A percentile compares a stretch with the other conserved stretches of the same genome.
Conservation (phyloP, 2,329 filamentous ascomycete genomes). For the Claviceps pazoutovae region DNA sequence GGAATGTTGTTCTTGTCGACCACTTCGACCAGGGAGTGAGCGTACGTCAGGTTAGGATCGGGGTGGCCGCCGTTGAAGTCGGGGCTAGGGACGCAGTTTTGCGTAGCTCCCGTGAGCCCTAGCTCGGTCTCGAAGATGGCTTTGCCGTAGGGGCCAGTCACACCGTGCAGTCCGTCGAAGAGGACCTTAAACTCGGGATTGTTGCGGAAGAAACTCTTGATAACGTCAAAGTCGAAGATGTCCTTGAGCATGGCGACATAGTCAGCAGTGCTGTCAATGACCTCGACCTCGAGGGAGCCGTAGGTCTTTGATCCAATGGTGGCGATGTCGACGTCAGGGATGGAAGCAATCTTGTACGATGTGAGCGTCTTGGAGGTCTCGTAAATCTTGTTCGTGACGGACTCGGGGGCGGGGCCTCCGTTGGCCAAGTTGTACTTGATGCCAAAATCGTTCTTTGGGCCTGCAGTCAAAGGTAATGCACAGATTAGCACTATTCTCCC, state of each 20-base stretch:
- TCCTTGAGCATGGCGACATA: slow-evolving; percentile 94
- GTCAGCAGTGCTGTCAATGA: slow-evolving; percentile 84
- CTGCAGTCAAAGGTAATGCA: slow-evolving; percentile 27
- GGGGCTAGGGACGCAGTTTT: slow-evolving; percentile 84
- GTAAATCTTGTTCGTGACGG: slow-evolving; percentile 96
- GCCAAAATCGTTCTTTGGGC: slow-evolving; percentile 87
- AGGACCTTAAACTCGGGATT: slow-evolving; percentile 93
- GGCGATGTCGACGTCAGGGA: slow-evolving; percentile 73
- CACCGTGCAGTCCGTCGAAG: slow-evolving; percentile 87
- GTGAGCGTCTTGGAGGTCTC: slow-evolving; percentile 79
- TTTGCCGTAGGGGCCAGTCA: slow-evolving; percentile 88
- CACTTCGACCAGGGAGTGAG: slow-evolving; percentile 82
- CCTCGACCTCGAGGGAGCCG: slow-evolving; percentile 79
- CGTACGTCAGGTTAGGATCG: slow-evolving; percentile 95
- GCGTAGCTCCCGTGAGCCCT: slow-evolving; percentile 61
- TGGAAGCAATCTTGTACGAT: slow-evolving; percentile 82
- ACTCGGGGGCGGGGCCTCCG: slow-evolving; percentile 87
- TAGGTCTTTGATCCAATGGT: slow-evolving; percentile 75
- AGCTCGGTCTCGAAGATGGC: slow-evolving; percentile 94
- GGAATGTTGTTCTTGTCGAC: slow-evolving; percentile 87
- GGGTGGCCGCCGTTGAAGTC: slow-evolving; percentile 97
- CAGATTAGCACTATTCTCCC: background rate
- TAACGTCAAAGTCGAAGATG: slow-evolving; percentile 94
- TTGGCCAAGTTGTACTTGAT: slow-evolving; percentile 99
- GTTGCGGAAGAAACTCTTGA: slow-evolving; percentile 79